Evolutionary conservation across 2,329 filamentous ascomycete species (phyloP).

Genomic region (Nannizzia gypsea): DNA sequence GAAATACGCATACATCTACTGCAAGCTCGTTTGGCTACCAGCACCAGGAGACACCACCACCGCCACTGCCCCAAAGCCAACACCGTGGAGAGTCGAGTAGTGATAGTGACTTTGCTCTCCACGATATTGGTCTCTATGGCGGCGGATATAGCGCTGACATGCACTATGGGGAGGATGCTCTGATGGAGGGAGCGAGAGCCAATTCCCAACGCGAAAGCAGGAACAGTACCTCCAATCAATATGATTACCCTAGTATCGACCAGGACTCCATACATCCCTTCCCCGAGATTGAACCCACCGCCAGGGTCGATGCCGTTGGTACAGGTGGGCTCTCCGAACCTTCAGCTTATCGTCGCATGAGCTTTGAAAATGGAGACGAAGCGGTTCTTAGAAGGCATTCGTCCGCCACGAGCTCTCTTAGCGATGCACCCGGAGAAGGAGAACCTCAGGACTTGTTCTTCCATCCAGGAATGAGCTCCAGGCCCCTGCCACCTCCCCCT

Average conservation of each 20-base stretch:
- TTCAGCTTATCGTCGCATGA: constrained; percentile 54
- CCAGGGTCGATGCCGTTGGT: constrained; percentile 72
- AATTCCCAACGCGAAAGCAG: constrained; percentile 3
- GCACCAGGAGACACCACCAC: constrained; percentile 25
- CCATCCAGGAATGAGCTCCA: constrained; percentile 61
- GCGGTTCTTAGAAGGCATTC: constrained; percentile 45
- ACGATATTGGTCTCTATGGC: constrained; percentile 64
- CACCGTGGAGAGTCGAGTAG: constrained; percentile 36
- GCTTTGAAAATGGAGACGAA: constrained; percentile 90
- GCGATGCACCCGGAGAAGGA: constrained; percentile 52
- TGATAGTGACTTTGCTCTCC: constrained; percentile 58
- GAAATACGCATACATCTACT: constrained; percentile 44
- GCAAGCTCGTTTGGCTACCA: constrained; percentile 31
- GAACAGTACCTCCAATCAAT: constrained; percentile 23
- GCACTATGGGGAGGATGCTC: constrained; percentile 45
- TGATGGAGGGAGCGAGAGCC: constrained; percentile 1
- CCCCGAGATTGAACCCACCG: constrained; percentile 44
- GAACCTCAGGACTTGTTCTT: constrained; percentile 89
- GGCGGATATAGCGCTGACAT: constrained; percentile 56
- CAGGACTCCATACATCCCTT: constrained; percentile 48
- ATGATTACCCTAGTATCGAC: constrained; percentile 30
- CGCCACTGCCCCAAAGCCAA: constrained; percentile 11
- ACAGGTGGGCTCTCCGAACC: constrained; percentile 82
- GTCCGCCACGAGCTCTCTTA: constrained; percentile 36
- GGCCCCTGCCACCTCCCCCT: constrained; percentile 53